phyloP scores from a whole-genome alignment of 257 asterid species.

The Salvia hispanica region DNA sequence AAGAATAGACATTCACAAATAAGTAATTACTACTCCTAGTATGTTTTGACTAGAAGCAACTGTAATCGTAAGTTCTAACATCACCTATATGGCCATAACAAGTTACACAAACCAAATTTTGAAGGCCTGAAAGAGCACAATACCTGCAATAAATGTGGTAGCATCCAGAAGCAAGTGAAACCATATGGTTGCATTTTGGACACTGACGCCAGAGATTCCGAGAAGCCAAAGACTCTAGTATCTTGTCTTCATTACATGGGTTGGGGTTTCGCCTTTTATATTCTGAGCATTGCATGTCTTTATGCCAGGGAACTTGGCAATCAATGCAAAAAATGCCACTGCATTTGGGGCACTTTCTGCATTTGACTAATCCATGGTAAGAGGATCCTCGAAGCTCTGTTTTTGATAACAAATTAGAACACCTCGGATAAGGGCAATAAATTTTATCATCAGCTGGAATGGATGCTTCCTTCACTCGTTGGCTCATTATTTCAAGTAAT shows the following conservation, averaged over 20 bases:
- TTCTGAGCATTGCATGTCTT: constrained; percentile 38
- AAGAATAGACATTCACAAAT: background rate
- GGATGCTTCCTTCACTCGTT: constrained; percentile 55
- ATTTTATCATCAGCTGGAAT: constrained; percentile 48
- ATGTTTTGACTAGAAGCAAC: background rate
- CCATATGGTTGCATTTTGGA: constrained; percentile 55
- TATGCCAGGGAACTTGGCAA: constrained; percentile 71
- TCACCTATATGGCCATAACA: background rate
- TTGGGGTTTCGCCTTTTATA: constrained; percentile 39
- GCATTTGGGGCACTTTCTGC: constrained; percentile 53
- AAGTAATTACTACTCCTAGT: too few relatives aligned
- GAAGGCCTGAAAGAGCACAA: too few relatives aligned
- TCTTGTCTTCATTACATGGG: constrained; percentile 44
- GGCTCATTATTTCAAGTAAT: constrained; percentile 47
- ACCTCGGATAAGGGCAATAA: constrained; percentile 61
- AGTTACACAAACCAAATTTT: background rate
- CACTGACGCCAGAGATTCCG: constrained; percentile 63
- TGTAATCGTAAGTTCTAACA: background rate
- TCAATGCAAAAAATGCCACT: constrained; percentile 47
- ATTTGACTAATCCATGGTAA: background rate
- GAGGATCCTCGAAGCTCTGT: constrained; percentile 34
- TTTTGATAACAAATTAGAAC: constrained; percentile 55
- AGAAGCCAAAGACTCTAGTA: constrained; percentile 53
- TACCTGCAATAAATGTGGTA: constrained; percentile 79
- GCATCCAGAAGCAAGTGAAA: constrained; percentile 66